phyloP scores from a whole-genome alignment of 2,329 filamentous ascomycete genomes.

The Emericellopsis atlantica region DNA sequence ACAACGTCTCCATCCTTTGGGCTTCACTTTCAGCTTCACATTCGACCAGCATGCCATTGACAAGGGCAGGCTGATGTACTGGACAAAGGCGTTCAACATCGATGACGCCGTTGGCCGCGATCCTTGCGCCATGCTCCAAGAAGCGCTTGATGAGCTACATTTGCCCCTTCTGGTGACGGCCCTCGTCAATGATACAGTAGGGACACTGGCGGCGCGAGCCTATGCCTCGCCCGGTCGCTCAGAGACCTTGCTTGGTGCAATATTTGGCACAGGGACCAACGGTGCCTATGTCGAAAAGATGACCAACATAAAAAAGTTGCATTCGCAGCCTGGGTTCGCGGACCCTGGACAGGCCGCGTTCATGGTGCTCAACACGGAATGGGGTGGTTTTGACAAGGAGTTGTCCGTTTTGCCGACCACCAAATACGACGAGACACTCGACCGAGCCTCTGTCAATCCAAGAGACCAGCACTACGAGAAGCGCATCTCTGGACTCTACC shows the following conservation, averaged over 20 bases:
- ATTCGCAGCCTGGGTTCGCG: conserved; percentile 34
- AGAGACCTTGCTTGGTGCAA: conserved; percentile 77
- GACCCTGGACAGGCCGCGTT: conserved; percentile 74
- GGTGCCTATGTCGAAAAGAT: conserved; percentile 95
- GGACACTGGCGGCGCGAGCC: conserved; percentile 92
- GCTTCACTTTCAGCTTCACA: conserved; percentile 98
- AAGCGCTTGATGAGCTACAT: conserved; percentile 73
- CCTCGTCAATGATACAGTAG: conserved; percentile 93
- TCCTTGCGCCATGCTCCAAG: conserved; percentile 80
- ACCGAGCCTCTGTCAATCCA: conserved; percentile 73
- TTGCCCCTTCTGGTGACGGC: conserved; percentile 91
- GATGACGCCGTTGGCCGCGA: conserved; percentile 89
- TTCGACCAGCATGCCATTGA: conserved; percentile 92
- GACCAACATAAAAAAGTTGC: conserved; percentile 66
- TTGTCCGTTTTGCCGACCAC: conserved; percentile 81
- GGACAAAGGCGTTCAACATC: conserved; percentile 98
- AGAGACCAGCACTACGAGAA: conserved; percentile 99
- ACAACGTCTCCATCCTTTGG: conserved; percentile 81
- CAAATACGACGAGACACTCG: conserved; percentile 66
- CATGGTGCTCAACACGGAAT: conserved; percentile 98
- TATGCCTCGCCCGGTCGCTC: conserved; percentile 86
- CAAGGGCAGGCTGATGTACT: conserved; percentile 84
- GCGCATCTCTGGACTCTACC: conserved; percentile 94
- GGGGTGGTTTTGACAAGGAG: conserved; percentile 95
- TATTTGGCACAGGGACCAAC: conserved; percentile 96